phyloP scores from a whole-genome alignment of 208 protist species.

The Porcisia hertigi region DNA sequence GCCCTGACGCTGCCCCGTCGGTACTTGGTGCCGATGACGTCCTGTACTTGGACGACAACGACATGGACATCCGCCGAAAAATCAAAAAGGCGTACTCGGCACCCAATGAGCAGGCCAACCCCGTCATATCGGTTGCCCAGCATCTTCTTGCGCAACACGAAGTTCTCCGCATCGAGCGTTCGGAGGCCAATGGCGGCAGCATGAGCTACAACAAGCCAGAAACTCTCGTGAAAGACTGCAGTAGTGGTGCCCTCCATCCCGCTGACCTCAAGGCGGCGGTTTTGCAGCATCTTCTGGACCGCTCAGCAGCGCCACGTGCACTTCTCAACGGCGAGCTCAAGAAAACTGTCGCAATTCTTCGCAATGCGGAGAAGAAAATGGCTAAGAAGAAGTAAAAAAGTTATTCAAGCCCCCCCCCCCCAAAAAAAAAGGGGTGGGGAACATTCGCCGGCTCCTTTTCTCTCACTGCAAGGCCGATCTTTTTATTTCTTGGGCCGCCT shows the following conservation, averaged over 20 bases:
- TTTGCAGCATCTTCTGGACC: slow-evolving; percentile 55
- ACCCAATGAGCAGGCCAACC: slow-evolving; percentile 83
- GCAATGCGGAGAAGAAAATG: slow-evolving; percentile 83
- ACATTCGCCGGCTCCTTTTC: background rate
- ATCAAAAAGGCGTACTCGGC: slow-evolving; percentile 97
- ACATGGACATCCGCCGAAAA: slow-evolving; percentile 94
- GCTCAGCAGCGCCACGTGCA: slow-evolving; percentile 32
- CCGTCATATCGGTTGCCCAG: slow-evolving; percentile 88
- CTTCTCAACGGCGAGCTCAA: slow-evolving; percentile 60
- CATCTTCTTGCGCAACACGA: slow-evolving; percentile 48
- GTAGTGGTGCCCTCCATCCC: slow-evolving; percentile 81
- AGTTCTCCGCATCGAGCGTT: slow-evolving; percentile 50
- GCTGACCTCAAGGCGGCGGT: slow-evolving; percentile 92
- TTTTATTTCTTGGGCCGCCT: background rate
- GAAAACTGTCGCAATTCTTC: slow-evolving; percentile 59
- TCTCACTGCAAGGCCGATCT: background rate
- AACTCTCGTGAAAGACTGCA: slow-evolving; percentile 63
- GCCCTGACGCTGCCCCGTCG: slow-evolving; percentile 52
- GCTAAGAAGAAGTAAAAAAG: slow-evolving; percentile 60
- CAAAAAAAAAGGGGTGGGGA: background rate
- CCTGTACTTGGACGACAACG: slow-evolving; percentile 97
- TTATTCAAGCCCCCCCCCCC: too few species aligned
- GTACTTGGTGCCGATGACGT: slow-evolving; percentile 94
- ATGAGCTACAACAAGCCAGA: slow-evolving; percentile 49
- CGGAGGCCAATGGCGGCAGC: slow-evolving; percentile 62